Evolutionary conservation across 2,329 filamentous ascomycete species (phyloP).

Genomic region (Fusarium sp.): DNA sequence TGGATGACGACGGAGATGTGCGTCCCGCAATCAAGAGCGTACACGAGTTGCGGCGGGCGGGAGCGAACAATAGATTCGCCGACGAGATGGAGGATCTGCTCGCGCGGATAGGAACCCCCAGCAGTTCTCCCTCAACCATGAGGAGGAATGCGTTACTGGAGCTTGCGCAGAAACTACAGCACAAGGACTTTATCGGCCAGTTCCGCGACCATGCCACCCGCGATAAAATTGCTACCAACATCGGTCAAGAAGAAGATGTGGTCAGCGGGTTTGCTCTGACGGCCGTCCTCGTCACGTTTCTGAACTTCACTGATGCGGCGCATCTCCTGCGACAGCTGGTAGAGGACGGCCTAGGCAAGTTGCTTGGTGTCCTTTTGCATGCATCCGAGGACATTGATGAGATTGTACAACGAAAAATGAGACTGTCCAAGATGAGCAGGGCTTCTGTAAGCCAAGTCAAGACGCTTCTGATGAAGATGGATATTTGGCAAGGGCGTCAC

Average conservation of each 20-base stretch:
- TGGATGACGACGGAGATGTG: slow-evolving; percentile 55
- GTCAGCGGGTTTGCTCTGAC: slow-evolving; percentile 72
- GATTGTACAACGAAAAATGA: slow-evolving; percentile 73
- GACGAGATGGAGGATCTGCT: slow-evolving; percentile 75
- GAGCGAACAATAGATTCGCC: slow-evolving; percentile 73
- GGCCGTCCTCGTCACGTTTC: slow-evolving; percentile 72
- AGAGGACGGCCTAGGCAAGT: slow-evolving; percentile 63
- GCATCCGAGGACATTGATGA: slow-evolving; percentile 66
- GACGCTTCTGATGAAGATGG: slow-evolving; percentile 60
- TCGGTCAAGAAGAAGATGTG: slow-evolving; percentile 69
- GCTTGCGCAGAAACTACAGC: slow-evolving; percentile 67
- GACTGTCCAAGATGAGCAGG: slow-evolving; percentile 75
- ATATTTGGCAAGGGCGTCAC: slow-evolving; percentile 69
- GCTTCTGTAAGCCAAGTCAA: slow-evolving; percentile 67
- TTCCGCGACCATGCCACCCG: slow-evolving; percentile 82
- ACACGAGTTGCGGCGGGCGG: slow-evolving; percentile 74
- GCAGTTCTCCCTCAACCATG: slow-evolving; percentile 59
- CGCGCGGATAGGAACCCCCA: slow-evolving; percentile 68
- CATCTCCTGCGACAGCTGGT: slow-evolving; percentile 69
- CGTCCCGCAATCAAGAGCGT: slow-evolving; percentile 70
- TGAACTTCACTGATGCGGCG: slow-evolving; percentile 69
- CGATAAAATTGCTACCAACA: slow-evolving; percentile 72
- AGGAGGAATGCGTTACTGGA: slow-evolving; percentile 71
- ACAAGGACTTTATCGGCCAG: slow-evolving; percentile 73
- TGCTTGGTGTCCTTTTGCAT: slow-evolving; percentile 68